phyloP scores from a whole-genome alignment of 169 alveolate genomes.

The Eimeria praecox region DNA sequence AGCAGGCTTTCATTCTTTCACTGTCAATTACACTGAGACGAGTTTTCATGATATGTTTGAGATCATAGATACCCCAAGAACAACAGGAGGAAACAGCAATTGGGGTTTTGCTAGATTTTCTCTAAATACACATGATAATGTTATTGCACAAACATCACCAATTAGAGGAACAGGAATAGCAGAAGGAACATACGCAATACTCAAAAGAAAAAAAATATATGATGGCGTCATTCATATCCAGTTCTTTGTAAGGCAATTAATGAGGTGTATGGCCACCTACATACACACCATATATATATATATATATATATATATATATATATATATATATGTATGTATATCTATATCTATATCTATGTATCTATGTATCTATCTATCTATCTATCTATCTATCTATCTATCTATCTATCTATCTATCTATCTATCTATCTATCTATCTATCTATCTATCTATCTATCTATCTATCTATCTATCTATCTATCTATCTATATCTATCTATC shows the following conservation, averaged over 20 bases:
- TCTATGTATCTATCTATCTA: too few relatives aligned
- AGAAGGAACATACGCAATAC: conserved; percentile 85
- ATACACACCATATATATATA: too few relatives aligned
- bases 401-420: too few relatives aligned
- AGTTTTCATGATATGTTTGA: conserved; percentile 83
- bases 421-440: too few relatives aligned
- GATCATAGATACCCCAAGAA: conserved; percentile 82
- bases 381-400: too few relatives aligned
- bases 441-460: too few relatives aligned
- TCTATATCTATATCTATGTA: too few relatives aligned
- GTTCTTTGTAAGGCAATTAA: conserved; percentile 73
- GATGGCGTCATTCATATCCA: conserved; percentile 82
- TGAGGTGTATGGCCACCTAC: too few relatives aligned
- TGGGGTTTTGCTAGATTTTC: conserved; percentile 87
- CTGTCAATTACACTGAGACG: conserved; percentile 74
- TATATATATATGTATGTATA: too few relatives aligned
- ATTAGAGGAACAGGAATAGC: conserved; percentile 81
- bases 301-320: too few relatives aligned
- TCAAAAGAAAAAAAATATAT: conserved; percentile 84
- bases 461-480: too few relatives aligned
- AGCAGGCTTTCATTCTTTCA: conserved; percentile 84
- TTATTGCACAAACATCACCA: conserved; percentile 84
- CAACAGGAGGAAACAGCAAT: conserved; percentile 85
- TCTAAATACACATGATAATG: conserved; percentile 66
- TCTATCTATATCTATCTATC: too few relatives aligned